These are phyloP conservation scores for Phytopythium vexans DNA, from an alignment of 352 stramenopile genomes.

Conservation along the genomic window DNA sequence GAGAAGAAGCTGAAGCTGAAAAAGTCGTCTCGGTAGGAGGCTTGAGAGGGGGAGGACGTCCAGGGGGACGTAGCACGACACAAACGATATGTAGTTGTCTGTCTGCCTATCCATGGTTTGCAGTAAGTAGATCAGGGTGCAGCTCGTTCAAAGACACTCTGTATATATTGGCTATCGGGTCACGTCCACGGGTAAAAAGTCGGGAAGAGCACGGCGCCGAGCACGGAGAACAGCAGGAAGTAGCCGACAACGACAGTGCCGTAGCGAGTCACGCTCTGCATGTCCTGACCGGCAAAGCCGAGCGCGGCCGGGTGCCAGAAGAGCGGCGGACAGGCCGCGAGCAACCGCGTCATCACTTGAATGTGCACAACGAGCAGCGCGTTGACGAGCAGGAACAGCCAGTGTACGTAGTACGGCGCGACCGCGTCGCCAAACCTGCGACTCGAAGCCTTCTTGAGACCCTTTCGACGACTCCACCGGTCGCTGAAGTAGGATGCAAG, in stretches of 20 bases:
- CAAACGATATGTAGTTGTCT: too few relatives aligned
- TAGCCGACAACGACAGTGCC: constrained; percentile 49
- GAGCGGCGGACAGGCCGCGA: constrained; percentile 70
- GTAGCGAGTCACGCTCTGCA: constrained; percentile 10
- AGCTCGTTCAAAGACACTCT: too few relatives aligned
- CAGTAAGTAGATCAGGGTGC: too few relatives aligned
- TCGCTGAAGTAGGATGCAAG: constrained; percentile 43
- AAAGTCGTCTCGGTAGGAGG: constrained; percentile 21
- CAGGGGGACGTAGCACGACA: too few relatives aligned
- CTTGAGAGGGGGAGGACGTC: too few relatives aligned
- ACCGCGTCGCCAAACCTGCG: background rate
- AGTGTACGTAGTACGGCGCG: constrained; percentile 64
- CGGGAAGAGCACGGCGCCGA: constrained; percentile 67
- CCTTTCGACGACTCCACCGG: background rate
- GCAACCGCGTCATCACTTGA: constrained; percentile 79
- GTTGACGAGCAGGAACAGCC: constrained; percentile 73
- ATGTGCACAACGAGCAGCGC: constrained; percentile 81
- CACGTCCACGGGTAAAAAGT: constrained; percentile 86
- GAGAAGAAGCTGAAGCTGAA: constrained; percentile 83
- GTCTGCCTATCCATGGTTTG: too few relatives aligned
- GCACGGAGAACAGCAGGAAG: constrained; percentile 66
- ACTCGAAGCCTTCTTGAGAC: background rate
- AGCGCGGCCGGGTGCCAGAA: constrained; percentile 71
- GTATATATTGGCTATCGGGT: background rate
- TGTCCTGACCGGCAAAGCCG: constrained; percentile 1